Conservation (phyloP, 805 yeast genomes). For the Kluyveromyces starmeri region DNA sequence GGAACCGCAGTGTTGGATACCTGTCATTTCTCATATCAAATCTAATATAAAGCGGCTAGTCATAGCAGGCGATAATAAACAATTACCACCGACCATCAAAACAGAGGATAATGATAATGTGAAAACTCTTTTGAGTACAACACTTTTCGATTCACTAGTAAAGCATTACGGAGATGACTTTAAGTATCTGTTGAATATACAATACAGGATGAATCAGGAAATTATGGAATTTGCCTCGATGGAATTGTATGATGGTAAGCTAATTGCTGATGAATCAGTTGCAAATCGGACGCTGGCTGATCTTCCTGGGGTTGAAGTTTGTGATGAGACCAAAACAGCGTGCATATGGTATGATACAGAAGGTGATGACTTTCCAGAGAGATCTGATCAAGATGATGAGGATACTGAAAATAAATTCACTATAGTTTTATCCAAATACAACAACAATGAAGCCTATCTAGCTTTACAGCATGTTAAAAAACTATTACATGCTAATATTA, state of each 20-base stretch:
- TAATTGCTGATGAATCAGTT: conserved; percentile 57
- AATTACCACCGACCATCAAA: conserved; percentile 85
- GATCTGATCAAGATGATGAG: conserved; percentile 31
- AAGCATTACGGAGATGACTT: conserved; percentile 38
- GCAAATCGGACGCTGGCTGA: conserved; percentile 44
- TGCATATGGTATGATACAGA: conserved; percentile 88
- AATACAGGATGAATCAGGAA: conserved; percentile 75
- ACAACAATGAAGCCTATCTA: conserved; percentile 65
- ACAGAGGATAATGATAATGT: conserved; percentile 36
- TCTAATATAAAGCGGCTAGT: conserved; percentile 45
- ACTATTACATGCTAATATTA: conserved; percentile 45
- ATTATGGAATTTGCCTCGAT: conserved; percentile 76
- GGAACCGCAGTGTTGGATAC: conserved; percentile 97
- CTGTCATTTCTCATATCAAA: conserved; percentile 57
- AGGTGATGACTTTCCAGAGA: conserved; percentile 75
- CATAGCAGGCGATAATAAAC: conserved; percentile 90
- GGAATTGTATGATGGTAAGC: conserved; percentile 51
- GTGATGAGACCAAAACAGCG: conserved; percentile 48
- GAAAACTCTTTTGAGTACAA: conserved; percentile 43
- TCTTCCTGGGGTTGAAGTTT: conserved; percentile 38
- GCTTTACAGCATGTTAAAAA: conserved; percentile 48
- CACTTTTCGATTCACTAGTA: conserved; percentile 76
- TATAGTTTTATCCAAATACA: conserved; percentile 50
- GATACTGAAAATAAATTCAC: conserved; percentile 7
- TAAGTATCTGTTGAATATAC: conserved; percentile 57